Evolutionary conservation across 1,284 basidiomycete genomes (phyloP), one percentile per base, ranked within the genome.

Genomic region (Apiotrichum siamense): DNA sequence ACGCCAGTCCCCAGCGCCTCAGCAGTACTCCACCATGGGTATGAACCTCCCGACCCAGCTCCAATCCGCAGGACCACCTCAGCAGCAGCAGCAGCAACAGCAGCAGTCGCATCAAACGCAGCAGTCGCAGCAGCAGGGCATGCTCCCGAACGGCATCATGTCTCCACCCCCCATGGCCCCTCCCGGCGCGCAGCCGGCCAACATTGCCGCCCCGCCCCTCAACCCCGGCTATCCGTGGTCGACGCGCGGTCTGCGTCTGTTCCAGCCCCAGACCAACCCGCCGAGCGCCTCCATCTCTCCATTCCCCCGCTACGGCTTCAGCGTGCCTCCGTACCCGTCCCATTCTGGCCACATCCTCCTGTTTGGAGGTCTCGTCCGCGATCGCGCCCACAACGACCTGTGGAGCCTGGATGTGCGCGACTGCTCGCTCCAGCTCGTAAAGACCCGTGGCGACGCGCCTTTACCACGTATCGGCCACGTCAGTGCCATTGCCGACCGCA

Each of bases 221-320:
- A 55, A 52, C 43, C 55, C 59, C 9, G 48, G 52, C 18, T 62
- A 60, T 47, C 61, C 61, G 12, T 62, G 61, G 61, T 58, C 61
- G 32, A 60, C 56, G 20, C 48, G 61, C 12, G 45, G 26, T 18
- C 50, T 62, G 10, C 52, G 52, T 29, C 46, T 55, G 21, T 52
- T 49, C 54, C 54, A 52, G 40, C 50, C 49, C 4, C 50, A 45
- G 27, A 61, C 62, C 1, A 60, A 60, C n/a, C 61, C 60, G 10
- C 62, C 67, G 13, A 49, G 52, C 9, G 52, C 59, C 3, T 39
- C 32, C 59, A 55, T 61, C 23, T 70, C 69, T 0, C 96, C 96
- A 0, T 98, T 99, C 74, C 96, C 96, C 15, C 85, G 96, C 49
- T 99, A 99, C 68, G 96, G 96, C 12, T 90, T 97, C 66, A 88